Percentiles rank a stretch among this genome's conserved stretches.
Evolutionary conservation across 192 early-diverging fungal species (phyloP).

Genomic region (Backusella psychrophila): DNA sequence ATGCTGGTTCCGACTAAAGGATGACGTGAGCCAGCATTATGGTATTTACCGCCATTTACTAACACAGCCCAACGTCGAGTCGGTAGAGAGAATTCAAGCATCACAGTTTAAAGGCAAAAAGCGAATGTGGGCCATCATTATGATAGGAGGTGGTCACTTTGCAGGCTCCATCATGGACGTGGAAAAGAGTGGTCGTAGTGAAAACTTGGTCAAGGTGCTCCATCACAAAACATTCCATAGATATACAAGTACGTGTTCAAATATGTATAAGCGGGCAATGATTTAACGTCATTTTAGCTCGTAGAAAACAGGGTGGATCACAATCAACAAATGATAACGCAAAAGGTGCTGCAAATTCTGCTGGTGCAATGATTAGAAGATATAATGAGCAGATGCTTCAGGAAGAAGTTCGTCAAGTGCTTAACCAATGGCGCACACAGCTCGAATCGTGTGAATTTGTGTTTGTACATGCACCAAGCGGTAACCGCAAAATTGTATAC

Average conservation of each 20-base stretch:
- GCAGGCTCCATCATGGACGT: constrained; percentile 85
- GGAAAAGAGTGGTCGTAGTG: constrained; percentile 37
- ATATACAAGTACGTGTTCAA: constrained; percentile 76
- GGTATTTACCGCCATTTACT: constrained; percentile 45
- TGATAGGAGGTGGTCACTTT: constrained; percentile 88
- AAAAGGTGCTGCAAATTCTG: constrained; percentile 82
- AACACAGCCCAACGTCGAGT: neutral
- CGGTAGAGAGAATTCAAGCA: neutral
- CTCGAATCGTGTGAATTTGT: constrained; percentile 62
- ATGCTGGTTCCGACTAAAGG: constrained; percentile 34
- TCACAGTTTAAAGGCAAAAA: constrained; percentile 14
- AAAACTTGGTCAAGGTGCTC: constrained; percentile 46
- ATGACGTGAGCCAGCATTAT: constrained; percentile 31
- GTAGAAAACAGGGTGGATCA: constrained; percentile 93
- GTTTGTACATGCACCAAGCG: constrained; percentile 72
- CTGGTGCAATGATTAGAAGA: constrained; percentile 85
- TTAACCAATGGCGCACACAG: constrained; percentile 68
- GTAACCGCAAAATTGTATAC: constrained; percentile 52
- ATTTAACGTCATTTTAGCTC: constrained; percentile 40
- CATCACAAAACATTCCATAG: constrained; percentile 94
- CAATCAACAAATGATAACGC: constrained; percentile 80
- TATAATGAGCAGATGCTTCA: constrained; percentile 86
- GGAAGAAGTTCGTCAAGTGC: constrained; percentile 71
- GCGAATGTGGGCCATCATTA: constrained; percentile 73
- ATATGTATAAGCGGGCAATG: neutral